These are phyloP conservation scores for Tuber aestivum DNA, from an alignment of 495 filamentous ascomycete species.

Conservation along the genomic window DNA sequence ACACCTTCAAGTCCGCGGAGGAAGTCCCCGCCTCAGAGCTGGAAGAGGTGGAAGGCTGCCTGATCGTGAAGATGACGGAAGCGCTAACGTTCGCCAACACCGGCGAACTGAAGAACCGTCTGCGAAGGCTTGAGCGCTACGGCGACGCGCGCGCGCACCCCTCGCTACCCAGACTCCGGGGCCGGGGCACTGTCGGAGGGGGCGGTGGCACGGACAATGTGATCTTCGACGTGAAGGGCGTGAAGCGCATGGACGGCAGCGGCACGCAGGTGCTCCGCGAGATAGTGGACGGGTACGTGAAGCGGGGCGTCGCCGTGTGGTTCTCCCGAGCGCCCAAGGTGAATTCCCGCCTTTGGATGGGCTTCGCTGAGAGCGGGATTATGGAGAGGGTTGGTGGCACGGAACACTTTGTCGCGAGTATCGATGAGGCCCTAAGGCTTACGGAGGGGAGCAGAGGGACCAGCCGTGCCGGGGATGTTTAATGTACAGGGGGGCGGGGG, in stretches of 20 bases:
- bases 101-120: slow-evolving; percentile 76
- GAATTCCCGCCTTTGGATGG: slow-evolving; percentile 59
- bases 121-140: slow-evolving; percentile 79
- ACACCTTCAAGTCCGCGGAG: slow-evolving; percentile 84
- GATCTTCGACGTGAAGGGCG: slow-evolving; percentile 95
- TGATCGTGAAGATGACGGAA: slow-evolving; percentile 96
- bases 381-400: slow-evolving; percentile 67
- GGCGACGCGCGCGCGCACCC: slow-evolving; percentile 80
- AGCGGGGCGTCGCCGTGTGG: slow-evolving; percentile 71
- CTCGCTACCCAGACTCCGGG: slow-evolving; percentile 68
- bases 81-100: slow-evolving; percentile 96
- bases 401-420: slow-evolving; percentile 69
- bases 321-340: slow-evolving; percentile 68
- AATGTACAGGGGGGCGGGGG: background rate
- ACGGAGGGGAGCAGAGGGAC: slow-evolving; percentile 15
- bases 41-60: slow-evolving; percentile 81
- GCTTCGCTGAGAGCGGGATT: slow-evolving; percentile 76
- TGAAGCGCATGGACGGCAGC: slow-evolving; percentile 84
- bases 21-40: slow-evolving; percentile 60
- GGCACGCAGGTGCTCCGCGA: slow-evolving; percentile 86
- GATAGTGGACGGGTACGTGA: slow-evolving; percentile 71
- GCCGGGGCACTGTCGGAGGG: slow-evolving; percentile 32
- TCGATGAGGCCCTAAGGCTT: slow-evolving; percentile 69
- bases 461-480: slow-evolving; percentile 16
- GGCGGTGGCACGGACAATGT: slow-evolving; percentile 78